Base-by-base conservation (phyloP, 2,329 filamentous ascomycete genomes). In the Coniochaeta sp. region DNA sequence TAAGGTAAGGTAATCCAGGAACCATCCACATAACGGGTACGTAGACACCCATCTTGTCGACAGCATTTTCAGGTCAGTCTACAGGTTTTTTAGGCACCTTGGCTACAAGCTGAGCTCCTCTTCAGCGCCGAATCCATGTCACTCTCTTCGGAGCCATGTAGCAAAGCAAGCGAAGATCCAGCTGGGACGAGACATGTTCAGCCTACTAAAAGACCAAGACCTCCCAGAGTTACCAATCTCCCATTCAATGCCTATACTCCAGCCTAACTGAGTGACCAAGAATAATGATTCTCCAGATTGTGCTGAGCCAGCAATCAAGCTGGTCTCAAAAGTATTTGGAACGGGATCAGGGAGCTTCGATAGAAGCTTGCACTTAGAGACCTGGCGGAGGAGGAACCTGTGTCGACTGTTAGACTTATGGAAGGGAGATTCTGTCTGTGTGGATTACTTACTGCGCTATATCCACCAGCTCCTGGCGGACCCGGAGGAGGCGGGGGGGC, bases 361-460 rank as follows among this genome's bases (percentile, higher is more conserved):
- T 6, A 14, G 5, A 17, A 22, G 22, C 19, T 12, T 47, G 19
- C 6, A 47, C 43, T 24, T 47, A 84, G 54, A 84, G 75, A n/a
- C 82, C 81, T 5, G 81, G 81, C 14, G 81, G 82, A 60, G 81
- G 81, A 34, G 82, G 82, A 24, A 84, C 79, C 81, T 84, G 65
- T 40, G 56, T 44, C 4, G 60, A 43, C 19, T 16, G 56, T 58
- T 58, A 58, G 56, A 1, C 2, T 12, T 9, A 19, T 19, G 19
- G 9, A 17, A 17, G 31, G 3, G 26, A 44, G 34, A 17, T 11
- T 43, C 19, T 16, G 16, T 6, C 38, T 40, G 38, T 9, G 17
- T 40, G 16, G n/a, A 14, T 9, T 11, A 58, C 85, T 67, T 82
- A 89, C 88, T 67, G 86, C 80, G 66, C 82, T 85, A 70, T 90